Percentiles rank a stretch among this genome's conserved stretches.
phyloP scores from a whole-genome alignment of 108 stramenopile species.

The Bacterosira constricta region DNA sequence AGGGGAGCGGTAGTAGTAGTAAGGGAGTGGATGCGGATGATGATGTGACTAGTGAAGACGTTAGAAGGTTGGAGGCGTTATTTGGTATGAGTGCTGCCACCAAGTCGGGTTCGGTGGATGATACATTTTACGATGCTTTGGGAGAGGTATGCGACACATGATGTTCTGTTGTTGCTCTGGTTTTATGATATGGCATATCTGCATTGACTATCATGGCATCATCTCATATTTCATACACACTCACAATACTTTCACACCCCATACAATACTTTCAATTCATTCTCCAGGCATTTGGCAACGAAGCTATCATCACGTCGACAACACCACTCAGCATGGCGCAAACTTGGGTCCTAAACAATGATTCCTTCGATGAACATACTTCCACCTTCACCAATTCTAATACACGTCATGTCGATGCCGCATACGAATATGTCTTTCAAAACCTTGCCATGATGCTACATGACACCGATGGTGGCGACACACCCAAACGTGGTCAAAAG shows the following conservation, averaged over 20 bases:
- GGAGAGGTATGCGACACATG: slow-evolving; percentile 40
- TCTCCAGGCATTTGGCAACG: slow-evolving; percentile 43
- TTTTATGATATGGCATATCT: neutral
- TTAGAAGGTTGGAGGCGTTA: slow-evolving; percentile 67
- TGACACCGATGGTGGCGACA: neutral
- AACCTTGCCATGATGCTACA: slow-evolving; percentile 84
- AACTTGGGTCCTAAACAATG: slow-evolving; percentile 72
- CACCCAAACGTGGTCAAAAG: slow-evolving; percentile 36
- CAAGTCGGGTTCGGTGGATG: slow-evolving; percentile 43
- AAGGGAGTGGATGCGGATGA: slow-evolving; percentile 14
- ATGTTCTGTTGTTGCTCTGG: neutral
- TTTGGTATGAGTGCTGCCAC: slow-evolving; percentile 57
- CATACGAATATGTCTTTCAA: slow-evolving; percentile 83
- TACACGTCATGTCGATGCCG: slow-evolving; percentile 70
- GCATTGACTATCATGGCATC: neutral
- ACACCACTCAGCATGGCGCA: slow-evolving; percentile 67
- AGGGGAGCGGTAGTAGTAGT: too few relatives aligned
- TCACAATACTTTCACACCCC: neutral
- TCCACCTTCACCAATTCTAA: slow-evolving; percentile 67
- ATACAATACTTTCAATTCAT: too few relatives aligned
- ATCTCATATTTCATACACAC: neutral
- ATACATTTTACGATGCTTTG: slow-evolving; percentile 73
- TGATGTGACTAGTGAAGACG: slow-evolving; percentile 59
- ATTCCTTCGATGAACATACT: slow-evolving; percentile 43
- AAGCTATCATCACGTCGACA: slow-evolving; percentile 54